phyloP scores from a whole-genome alignment of 257 asterid genomes.

The Knoxia roxburghii region DNA sequence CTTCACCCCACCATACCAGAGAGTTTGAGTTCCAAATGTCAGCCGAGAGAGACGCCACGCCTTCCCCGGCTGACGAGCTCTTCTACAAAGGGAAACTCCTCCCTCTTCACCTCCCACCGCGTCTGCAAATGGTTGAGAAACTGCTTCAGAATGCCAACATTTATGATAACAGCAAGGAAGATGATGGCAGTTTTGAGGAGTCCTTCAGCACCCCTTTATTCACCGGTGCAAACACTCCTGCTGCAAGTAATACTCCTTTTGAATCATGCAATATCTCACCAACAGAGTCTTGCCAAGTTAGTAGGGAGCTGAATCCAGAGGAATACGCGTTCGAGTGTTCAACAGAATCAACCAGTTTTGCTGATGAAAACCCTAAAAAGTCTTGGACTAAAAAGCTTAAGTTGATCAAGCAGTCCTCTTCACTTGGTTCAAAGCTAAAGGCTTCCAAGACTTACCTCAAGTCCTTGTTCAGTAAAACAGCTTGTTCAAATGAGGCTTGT shows the following conservation, averaged over 20 bases:
- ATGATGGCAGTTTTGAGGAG: conserved; percentile 19
- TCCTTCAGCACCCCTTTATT: conserved; percentile 52
- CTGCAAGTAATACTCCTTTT: conserved; percentile 46
- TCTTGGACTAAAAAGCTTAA: conserved; percentile 45
- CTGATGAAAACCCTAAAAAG: conserved; percentile 22
- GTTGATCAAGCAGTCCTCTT: conserved; percentile 38
- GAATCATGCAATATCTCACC: conserved; percentile 72
- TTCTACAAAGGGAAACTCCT: conserved; percentile 91
- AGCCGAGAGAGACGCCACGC: conserved; percentile 45
- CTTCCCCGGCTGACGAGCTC: conserved; percentile 82
- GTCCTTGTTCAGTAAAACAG: conserved; percentile 59
- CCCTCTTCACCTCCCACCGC: conserved; percentile 88
- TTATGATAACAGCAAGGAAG: conserved; percentile 9
- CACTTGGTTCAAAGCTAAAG: conserved; percentile 44
- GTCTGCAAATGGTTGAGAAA: conserved; percentile 70
- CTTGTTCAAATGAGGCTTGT: conserved; percentile 41
- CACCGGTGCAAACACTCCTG: conserved; percentile 35
- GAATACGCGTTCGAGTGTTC: conserved; percentile 38
- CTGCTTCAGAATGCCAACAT: conserved; percentile 36
- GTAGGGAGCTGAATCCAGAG: conserved; percentile 49
- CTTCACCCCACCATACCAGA: conserved; percentile 24
- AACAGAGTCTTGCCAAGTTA: conserved; percentile 55
- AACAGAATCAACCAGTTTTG: conserved; percentile 14
- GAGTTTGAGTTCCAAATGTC: conserved; percentile 91
- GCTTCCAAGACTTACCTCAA: conserved; percentile 55